Conservation (phyloP, 768 basidiomycete genomes). For the Amanita molliuscula region DNA sequence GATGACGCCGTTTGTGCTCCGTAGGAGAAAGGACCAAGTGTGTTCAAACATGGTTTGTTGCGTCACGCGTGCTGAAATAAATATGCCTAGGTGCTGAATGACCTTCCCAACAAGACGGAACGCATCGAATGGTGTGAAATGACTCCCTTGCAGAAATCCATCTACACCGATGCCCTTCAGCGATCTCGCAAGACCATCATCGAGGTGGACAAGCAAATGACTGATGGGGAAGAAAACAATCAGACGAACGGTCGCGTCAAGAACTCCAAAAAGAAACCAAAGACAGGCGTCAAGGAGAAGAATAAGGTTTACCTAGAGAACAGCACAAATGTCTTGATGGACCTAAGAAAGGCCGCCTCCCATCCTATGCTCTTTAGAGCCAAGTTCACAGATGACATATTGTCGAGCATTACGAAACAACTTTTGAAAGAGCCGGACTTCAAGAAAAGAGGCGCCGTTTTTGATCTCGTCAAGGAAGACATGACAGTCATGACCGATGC, state of each 20-base stretch:
- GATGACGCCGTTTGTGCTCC: conserved; percentile 98
- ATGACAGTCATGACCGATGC: conserved; percentile 99
- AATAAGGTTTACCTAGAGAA: conserved; percentile 70
- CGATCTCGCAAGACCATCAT: conserved; percentile 76
- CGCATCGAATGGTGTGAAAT: conserved; percentile 94
- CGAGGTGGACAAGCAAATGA: conserved; percentile 27
- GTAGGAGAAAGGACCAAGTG: conserved; percentile 93
- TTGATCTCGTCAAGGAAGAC: conserved; percentile 88
- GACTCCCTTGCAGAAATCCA: conserved; percentile 69
- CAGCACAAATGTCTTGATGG: conserved; percentile 93
- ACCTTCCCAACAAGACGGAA: conserved; percentile 88
- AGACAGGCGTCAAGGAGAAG: conserved; percentile 34
- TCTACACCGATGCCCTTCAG: conserved; percentile 80
- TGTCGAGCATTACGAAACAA: conserved; percentile 69
- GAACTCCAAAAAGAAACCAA: conserved; percentile 34
- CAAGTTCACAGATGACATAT: conserved; percentile 65
- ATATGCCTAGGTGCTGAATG: conserved; percentile 65
- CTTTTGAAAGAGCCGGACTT: conserved; percentile 90
- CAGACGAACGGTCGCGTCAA: conserved; percentile 16
- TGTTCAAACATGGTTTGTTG: conserved; percentile 7
- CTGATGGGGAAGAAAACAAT: conserved; percentile 10
- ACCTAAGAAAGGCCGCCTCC: conserved; percentile 89
- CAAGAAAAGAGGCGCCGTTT: conserved; percentile 69
- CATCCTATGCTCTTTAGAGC: conserved; percentile 96
- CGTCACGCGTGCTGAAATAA: not conserved